Conservation (phyloP, 1,284 basidiomycete species). For the Cutaneotrichosporon sp. region DNA sequence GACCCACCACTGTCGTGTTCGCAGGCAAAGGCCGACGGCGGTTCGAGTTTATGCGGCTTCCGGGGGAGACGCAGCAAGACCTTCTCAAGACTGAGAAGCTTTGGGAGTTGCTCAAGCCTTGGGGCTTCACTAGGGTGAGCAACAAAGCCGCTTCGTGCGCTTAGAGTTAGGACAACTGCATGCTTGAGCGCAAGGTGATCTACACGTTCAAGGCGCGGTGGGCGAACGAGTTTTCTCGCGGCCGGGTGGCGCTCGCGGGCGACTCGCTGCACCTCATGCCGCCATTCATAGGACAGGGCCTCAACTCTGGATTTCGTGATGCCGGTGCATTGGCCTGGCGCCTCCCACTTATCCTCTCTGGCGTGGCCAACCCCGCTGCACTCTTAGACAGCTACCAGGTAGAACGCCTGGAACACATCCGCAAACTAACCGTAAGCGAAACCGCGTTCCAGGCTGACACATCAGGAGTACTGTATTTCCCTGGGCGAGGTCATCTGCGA, state of each 20-base stretch:
- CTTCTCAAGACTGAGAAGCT: conserved; percentile 10
- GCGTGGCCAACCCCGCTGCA: background rate
- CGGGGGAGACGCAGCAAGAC: conserved; percentile 10
- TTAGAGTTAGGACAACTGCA: conserved; percentile 11
- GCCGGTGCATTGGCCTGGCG: conserved; percentile 20
- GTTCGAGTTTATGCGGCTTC: conserved; percentile 23
- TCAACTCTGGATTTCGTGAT: conserved; percentile 25
- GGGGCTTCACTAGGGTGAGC: conserved; percentile 9
- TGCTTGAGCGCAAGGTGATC: conserved; percentile 22
- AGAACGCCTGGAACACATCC: conserved; percentile 18
- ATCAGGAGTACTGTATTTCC: conserved; percentile 8
- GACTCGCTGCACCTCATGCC: conserved; percentile 24
- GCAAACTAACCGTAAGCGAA: conserved; percentile 5
- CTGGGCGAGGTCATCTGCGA: conserved; percentile 22
- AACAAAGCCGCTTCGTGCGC: no score
- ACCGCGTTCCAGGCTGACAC: background rate
- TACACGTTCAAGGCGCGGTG: conserved; percentile 24
- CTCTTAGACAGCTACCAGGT: conserved; percentile 17
- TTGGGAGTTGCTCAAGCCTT: conserved; percentile 14
- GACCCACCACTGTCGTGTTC: conserved; percentile 20
- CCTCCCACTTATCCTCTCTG: conserved; percentile 13
- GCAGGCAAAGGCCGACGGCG: conserved; percentile 16
- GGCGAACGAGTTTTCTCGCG: conserved; percentile 19
- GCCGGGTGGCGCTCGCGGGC: conserved; percentile 15
- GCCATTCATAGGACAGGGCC: conserved; percentile 25